Evolutionary conservation across 1,139 yeast genomes (phyloP).

Genomic region (Spathaspora sp.): DNA sequence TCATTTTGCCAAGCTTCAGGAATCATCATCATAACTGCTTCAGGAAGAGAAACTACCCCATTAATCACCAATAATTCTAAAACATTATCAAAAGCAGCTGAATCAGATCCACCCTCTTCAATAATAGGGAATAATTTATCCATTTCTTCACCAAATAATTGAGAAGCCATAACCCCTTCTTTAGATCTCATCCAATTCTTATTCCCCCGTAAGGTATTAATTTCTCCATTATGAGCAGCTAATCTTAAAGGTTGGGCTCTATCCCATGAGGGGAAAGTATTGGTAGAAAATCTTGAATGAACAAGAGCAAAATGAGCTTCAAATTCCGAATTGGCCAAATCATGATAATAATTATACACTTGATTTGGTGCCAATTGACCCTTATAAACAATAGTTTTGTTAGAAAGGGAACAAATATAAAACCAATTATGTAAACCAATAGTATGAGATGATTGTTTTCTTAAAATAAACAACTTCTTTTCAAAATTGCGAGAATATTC

Average conservation of each 20-base stretch:
- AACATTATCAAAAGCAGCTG: constrained; percentile 98
- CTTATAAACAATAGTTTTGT: constrained; percentile 89
- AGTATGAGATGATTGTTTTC: constrained; percentile 87
- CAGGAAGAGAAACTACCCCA: constrained; percentile 91
- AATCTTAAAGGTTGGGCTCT: constrained; percentile 97
- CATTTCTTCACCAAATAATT: constrained; percentile 85
- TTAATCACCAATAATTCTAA: constrained; percentile 87
- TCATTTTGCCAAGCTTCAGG: constrained; percentile 99
- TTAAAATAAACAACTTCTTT: constrained; percentile 77
- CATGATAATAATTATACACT: constrained; percentile 92
- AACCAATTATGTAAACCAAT: constrained; percentile 97
- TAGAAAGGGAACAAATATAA: constrained; percentile 89
- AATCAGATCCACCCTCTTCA: constrained; percentile 98
- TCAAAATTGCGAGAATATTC: constrained; percentile 69
- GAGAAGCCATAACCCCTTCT: constrained; percentile 93
- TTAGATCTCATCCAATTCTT: constrained; percentile 99
- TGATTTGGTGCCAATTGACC: constrained; percentile 97
- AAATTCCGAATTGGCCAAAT: constrained; percentile 85
- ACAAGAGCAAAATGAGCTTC: constrained; percentile 96
- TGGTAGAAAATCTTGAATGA: constrained; percentile 96
- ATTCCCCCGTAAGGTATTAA: constrained; percentile 94
- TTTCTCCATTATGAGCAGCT: constrained; percentile 99
- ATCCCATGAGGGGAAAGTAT: constrained; percentile 99
- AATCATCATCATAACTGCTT: constrained; percentile 94
- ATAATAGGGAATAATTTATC: constrained; percentile 91